A percentile compares a stretch with the other conserved stretches of the same genome.
Conservation (phyloP, 495 filamentous ascomycete genomes). For the Talaromyces nanjingensis region DNA sequence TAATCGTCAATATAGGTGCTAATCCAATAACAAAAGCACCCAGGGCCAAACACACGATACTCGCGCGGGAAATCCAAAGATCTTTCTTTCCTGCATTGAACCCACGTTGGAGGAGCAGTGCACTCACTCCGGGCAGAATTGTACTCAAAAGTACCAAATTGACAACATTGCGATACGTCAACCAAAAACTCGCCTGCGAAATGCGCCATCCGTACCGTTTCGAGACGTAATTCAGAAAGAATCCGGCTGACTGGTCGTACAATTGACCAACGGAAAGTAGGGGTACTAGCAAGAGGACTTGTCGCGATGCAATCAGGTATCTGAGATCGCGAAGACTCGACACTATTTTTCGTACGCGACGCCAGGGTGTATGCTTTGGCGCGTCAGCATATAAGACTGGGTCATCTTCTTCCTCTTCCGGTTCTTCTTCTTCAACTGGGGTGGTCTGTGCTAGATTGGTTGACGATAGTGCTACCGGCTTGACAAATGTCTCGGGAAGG, state of each 20-base stretch:
- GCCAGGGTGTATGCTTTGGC: neutral
- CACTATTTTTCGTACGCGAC: neutral
- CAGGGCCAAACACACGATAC: conserved; percentile 4
- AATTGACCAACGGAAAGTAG: conserved; percentile 7
- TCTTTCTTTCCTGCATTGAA: conserved; percentile 6
- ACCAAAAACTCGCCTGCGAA: conserved; percentile 9
- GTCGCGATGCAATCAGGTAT: conserved; percentile 2
- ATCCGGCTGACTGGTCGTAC: conserved; percentile 9
- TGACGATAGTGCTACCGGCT: neutral
- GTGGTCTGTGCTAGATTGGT: neutral
- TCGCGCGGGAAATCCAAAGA: conserved; percentile 7
- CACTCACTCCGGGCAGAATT: neutral
- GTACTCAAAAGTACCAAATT: conserved; percentile 6
- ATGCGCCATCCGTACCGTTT: conserved; percentile 9
- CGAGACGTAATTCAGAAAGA: conserved; percentile 8
- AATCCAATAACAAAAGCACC: conserved; percentile 7
- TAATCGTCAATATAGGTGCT: conserved; percentile 2
- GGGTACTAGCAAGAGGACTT: conserved; percentile 5
- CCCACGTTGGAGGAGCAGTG: conserved; percentile 2
- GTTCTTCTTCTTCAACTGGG: neutral
- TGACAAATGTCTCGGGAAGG: conserved; percentile 5
- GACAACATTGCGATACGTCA: conserved; percentile 9
- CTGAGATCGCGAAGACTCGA: neutral
- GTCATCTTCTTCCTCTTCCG: neutral
- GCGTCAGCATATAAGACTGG: neutral